Percentiles rank a stretch among this genome's conserved stretches.
Evolutionary conservation across 768 basidiomycete species (phyloP).

Genomic region (Mycena haematopus): DNA sequence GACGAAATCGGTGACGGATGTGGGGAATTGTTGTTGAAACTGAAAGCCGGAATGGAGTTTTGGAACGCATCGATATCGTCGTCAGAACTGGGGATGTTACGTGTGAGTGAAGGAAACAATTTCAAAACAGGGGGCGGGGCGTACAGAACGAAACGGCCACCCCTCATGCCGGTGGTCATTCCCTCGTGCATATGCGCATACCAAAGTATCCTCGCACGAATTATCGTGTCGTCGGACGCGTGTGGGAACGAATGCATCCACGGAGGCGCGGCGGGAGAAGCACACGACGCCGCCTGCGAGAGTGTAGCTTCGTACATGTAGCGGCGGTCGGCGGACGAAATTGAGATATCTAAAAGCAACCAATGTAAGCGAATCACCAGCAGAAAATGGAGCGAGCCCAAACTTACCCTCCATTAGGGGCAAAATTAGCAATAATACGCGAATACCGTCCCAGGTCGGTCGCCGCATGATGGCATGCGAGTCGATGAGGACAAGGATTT

Average conservation of each 20-base stretch:
- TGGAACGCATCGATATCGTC: constrained; percentile 83
- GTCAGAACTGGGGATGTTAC: constrained; percentile 53
- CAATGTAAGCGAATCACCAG: constrained; percentile 4
- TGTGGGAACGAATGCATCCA: constrained; percentile 49
- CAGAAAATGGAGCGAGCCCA: neutral
- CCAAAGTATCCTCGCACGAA: constrained; percentile 87
- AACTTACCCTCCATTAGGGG: constrained; percentile 83
- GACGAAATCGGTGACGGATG: constrained; percentile 44
- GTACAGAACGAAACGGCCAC: constrained; percentile 84
- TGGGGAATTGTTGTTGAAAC: constrained; percentile 37
- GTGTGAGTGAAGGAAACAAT: constrained; percentile 3
- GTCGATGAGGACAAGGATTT: constrained; percentile 84
- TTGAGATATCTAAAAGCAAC: constrained; percentile 33
- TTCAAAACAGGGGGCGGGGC: constrained; percentile 37
- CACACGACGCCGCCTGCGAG: constrained; percentile 83
- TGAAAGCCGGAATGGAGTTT: constrained; percentile 55
- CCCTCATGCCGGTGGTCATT: constrained; percentile 79
- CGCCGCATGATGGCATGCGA: constrained; percentile 77
- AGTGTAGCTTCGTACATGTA: constrained; percentile 83
- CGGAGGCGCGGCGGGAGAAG: constrained; percentile 48
- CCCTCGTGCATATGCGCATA: constrained; percentile 89
- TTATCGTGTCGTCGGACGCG: constrained; percentile 62
- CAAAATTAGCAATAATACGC: constrained; percentile 76
- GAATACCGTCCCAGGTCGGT: constrained; percentile 88
- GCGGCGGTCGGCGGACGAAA: constrained; percentile 53